These are phyloP conservation scores for Lunularia cruciata DNA, from an alignment of 225 moss, liverwort and hornwort genomes.

Conservation along the genomic window DNA sequence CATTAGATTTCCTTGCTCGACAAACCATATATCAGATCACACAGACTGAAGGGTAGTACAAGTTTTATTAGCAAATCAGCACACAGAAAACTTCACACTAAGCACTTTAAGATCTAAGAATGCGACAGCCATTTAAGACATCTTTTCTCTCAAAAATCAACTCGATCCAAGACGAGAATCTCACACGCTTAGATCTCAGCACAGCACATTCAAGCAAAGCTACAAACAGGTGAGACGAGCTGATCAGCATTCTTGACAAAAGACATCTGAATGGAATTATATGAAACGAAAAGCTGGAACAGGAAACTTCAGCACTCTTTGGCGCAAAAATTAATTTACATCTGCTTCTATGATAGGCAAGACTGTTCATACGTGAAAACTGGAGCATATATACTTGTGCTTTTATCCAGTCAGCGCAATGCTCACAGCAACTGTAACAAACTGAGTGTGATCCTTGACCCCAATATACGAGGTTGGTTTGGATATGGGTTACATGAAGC, in stretches of 20 bases:
- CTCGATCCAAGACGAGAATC: no score
- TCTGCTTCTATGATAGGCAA: conserved; percentile 6
- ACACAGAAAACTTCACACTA: no score
- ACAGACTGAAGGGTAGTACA: no score
- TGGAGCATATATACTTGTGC: conserved; percentile 8
- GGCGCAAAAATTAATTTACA: conserved; percentile 25
- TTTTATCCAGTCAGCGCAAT: conserved; percentile 6
- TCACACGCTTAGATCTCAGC: no score
- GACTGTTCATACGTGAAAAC: background rate
- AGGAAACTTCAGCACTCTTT: conserved; percentile 21
- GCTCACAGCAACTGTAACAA: conserved; percentile 9
- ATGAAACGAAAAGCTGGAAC: conserved; percentile 5
- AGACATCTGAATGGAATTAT: conserved; percentile 7
- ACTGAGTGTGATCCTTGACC: conserved; percentile 2
- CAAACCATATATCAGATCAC: no score
- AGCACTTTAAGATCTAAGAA: no score
- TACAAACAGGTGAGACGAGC: background rate
- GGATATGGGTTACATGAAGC: conserved; percentile 27
- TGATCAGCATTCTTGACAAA: background rate
- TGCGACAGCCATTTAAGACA: no score
- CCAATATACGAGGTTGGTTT: conserved; percentile 11
- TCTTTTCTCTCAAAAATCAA: no score
- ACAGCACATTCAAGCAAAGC: background rate
- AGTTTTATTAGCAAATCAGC: no score
- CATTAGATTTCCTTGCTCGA: no score